phyloP scores from a whole-genome alignment of 306 rosid species.

The Castanea crenata region DNA sequence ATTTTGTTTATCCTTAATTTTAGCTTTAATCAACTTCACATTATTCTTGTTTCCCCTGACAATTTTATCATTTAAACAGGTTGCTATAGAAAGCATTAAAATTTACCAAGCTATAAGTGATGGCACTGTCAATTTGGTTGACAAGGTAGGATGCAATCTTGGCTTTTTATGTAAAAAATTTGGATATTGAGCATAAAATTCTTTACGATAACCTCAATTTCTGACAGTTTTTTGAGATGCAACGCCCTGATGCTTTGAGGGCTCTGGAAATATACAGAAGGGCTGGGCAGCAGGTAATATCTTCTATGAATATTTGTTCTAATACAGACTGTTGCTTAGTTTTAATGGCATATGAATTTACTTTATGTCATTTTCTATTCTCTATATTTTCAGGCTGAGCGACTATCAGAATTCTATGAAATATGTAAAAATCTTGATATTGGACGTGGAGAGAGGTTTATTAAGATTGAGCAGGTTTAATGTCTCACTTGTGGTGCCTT shows the following conservation, averaged over 20 bases:
- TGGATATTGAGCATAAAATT: slow-evolving; percentile 26
- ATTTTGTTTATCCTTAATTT: slow-evolving; percentile 12
- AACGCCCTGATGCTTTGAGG: slow-evolving; percentile 75
- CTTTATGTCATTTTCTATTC: slow-evolving; percentile 4
- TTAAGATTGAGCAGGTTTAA: slow-evolving; percentile 92
- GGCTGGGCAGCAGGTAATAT: slow-evolving; percentile 91
- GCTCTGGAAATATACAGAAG: slow-evolving; percentile 90
- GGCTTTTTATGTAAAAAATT: slow-evolving; percentile 26
- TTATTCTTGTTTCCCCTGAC: slow-evolving; percentile 21
- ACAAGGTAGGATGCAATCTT: slow-evolving; percentile 63
- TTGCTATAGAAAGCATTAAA: slow-evolving; percentile 88
- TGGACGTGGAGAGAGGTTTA: slow-evolving; percentile 88
- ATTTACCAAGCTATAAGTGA: slow-evolving; percentile 97
- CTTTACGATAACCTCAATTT: slow-evolving; percentile 24
- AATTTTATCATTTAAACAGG: slow-evolving; percentile 47
- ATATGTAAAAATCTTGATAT: slow-evolving; percentile 82
- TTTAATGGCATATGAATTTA: not conserved
- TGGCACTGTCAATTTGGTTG: slow-evolving; percentile 94
- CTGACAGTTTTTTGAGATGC: slow-evolving; percentile 97
- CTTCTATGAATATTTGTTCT: slow-evolving; percentile 7
- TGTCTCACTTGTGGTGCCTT: slow-evolving; percentile 23
- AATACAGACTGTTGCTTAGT: not conserved
- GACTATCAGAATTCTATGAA: slow-evolving; percentile 91
- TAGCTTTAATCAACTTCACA: slow-evolving; percentile 1
- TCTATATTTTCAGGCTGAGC: slow-evolving; percentile 70